These are phyloP conservation scores for Lolium multiflorum DNA, from an alignment of 176 grass and related monocot species.

Conservation along the genomic window DNA sequence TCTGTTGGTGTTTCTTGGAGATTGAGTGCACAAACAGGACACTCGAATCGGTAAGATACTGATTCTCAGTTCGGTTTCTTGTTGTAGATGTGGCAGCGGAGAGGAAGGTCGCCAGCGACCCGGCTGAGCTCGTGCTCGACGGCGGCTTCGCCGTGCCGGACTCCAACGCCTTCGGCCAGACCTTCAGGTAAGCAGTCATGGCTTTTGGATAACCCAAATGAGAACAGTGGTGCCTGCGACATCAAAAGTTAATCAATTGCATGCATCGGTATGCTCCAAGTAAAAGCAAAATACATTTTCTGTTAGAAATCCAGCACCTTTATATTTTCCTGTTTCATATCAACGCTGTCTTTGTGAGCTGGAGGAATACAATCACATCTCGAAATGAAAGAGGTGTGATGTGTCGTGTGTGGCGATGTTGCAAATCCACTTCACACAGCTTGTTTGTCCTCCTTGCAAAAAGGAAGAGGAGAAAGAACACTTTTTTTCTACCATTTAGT, in stretches of 20 bases:
- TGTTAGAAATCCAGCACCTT: no score
- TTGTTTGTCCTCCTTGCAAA: neutral
- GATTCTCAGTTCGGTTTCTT: neutral
- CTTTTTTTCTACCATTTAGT: neutral
- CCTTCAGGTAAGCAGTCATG: conserved; percentile 64
- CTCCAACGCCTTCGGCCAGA: conserved; percentile 75
- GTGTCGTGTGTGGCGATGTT: neutral
- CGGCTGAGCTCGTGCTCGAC: conserved; percentile 60
- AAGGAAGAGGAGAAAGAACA: neutral
- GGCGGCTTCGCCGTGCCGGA: conserved; percentile 78
- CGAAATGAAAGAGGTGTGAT: conserved; percentile 19
- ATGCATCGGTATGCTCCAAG: neutral
- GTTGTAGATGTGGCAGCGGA: conserved; percentile 47
- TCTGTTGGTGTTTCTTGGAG: neutral
- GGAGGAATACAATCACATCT: neutral
- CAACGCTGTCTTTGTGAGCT: no score
- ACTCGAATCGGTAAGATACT: neutral
- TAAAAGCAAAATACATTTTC: no score
- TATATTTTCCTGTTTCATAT: no score
- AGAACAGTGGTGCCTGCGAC: neutral
- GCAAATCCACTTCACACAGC: neutral
- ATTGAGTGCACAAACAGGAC: neutral
- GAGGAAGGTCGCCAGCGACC: conserved; percentile 37
- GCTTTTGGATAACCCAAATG: neutral
- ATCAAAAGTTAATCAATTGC: neutral